Percentiles rank a stretch among this genome's conserved stretches.
Evolutionary conservation across 306 rosid genomes (phyloP).

Genomic region (Mimosa bimucronata): DNA sequence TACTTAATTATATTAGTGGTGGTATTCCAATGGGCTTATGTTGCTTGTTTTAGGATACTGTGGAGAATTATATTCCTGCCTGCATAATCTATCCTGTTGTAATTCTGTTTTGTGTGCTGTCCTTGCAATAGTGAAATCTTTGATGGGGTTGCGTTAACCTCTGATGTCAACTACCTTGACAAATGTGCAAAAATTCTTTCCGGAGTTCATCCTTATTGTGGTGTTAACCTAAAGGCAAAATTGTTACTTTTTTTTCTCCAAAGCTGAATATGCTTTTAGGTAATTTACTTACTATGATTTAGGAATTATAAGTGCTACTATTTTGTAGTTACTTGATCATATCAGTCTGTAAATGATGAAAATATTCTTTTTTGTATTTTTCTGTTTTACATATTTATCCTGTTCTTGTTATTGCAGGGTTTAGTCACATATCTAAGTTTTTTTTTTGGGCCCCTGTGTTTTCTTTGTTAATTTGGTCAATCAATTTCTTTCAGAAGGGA

Average conservation of each 20-base stretch:
- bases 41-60: constrained; percentile 1
- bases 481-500: constrained; percentile 66
- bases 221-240: constrained; percentile 58
- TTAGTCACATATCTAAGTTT: neutral
- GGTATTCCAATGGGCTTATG: neutral
- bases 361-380: neutral
- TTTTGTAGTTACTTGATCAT: neutral
- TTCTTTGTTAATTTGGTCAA: constrained; percentile 29
- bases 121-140: constrained; percentile 53
- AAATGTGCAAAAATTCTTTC: constrained; percentile 54
- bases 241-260: constrained; percentile 76
- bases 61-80: neutral
- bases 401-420: neutral
- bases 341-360: neutral
- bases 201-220: constrained; percentile 62
- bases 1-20: neutral
- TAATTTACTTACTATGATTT: constrained; percentile 29
- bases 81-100: neutral
- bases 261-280: constrained; percentile 90
- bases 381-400: neutral
- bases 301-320: neutral
- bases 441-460: constrained; percentile 8
- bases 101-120: constrained; percentile 17
- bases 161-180: constrained; percentile 56
- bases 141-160: constrained; percentile 83